phyloP scores from a whole-genome alignment of 2,329 filamentous ascomycete species.

The Albophoma yamanashiensis region DNA sequence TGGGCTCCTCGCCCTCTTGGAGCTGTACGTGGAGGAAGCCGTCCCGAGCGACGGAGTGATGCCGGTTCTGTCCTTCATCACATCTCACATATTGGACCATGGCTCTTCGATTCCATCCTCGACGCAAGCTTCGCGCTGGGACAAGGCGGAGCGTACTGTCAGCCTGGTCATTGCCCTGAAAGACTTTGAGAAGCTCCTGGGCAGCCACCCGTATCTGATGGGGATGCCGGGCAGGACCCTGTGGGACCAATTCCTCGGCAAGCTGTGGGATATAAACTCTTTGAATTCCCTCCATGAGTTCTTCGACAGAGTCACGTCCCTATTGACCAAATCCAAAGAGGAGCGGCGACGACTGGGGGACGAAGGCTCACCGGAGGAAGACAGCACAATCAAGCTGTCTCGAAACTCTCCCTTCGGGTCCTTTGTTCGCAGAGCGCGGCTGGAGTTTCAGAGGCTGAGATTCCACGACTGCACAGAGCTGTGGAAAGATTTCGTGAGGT shows the following conservation, averaged over 20 bases:
- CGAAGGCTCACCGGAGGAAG: slow-evolving; percentile 27
- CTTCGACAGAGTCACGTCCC: slow-evolving; percentile 47
- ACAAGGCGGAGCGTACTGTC: slow-evolving; percentile 37
- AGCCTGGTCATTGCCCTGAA: slow-evolving; percentile 43
- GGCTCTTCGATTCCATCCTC: slow-evolving; percentile 15
- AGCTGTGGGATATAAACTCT: slow-evolving; percentile 75
- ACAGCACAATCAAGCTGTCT: slow-evolving; percentile 49
- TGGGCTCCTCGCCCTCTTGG: slow-evolving; percentile 67
- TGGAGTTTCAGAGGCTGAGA: slow-evolving; percentile 71
- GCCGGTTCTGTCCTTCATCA: slow-evolving; percentile 68
- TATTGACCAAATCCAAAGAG: slow-evolving; percentile 53
- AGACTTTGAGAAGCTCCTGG: slow-evolving; percentile 49
- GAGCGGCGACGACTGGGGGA: slow-evolving; percentile 47
- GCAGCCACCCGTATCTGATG: slow-evolving; percentile 37
- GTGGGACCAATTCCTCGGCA: slow-evolving; percentile 77
- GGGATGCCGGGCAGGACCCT: slow-evolving; percentile 65
- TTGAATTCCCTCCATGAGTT: slow-evolving; percentile 72
- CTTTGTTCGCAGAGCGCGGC: slow-evolving; percentile 64
- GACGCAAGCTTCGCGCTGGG: slow-evolving; percentile 28
- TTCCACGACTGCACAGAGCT: slow-evolving; percentile 71
- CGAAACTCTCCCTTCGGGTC: slow-evolving; percentile 69
- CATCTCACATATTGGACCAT: slow-evolving; percentile 54
- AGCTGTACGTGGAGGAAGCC: slow-evolving; percentile 66
- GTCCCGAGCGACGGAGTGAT: slow-evolving; percentile 62
- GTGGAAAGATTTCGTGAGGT: slow-evolving; percentile 75